These are phyloP conservation scores for Alternaria brassicae DNA, from an alignment of 2,329 filamentous ascomycete species.

Conservation along the genomic window DNA sequence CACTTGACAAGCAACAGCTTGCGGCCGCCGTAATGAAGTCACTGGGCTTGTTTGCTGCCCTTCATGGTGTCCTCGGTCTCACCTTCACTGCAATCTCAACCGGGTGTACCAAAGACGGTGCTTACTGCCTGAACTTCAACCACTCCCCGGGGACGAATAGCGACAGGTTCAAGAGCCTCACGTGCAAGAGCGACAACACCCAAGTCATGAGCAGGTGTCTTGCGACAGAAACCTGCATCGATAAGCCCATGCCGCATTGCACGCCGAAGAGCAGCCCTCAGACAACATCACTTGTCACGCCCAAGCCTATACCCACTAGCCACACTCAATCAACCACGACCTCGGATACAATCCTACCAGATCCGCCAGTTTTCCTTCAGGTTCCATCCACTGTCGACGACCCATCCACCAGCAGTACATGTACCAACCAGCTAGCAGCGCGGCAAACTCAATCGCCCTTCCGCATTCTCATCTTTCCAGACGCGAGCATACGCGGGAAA, in stretches of 20 bases:
- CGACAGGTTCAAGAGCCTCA: not conserved
- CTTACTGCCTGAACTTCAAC: not conserved
- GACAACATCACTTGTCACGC: not conserved
- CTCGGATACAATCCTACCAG: not conserved
- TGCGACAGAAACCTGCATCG: not conserved
- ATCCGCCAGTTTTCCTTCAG: not conserved
- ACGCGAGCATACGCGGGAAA: not conserved
- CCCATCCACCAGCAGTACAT: not conserved
- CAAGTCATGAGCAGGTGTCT: not conserved
- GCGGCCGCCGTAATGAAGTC: not conserved
- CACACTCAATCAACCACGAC: not conserved
- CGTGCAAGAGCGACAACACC: not conserved
- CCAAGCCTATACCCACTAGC: not conserved
- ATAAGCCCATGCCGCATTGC: not conserved
- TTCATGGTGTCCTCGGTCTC: not conserved
- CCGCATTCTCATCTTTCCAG: not conserved
- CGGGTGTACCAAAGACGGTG: not conserved
- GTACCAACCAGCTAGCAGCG: not conserved
- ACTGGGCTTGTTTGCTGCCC: not conserved
- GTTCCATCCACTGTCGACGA: not conserved
- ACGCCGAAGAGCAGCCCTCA: not conserved
- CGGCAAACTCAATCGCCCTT: not conserved
- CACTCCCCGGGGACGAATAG: not conserved
- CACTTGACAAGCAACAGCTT: not conserved
- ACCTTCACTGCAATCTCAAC: not conserved